These are phyloP conservation scores for Puccinia hordei DNA, from an alignment of 1,284 basidiomycete species.

Conservation along the genomic window DNA sequence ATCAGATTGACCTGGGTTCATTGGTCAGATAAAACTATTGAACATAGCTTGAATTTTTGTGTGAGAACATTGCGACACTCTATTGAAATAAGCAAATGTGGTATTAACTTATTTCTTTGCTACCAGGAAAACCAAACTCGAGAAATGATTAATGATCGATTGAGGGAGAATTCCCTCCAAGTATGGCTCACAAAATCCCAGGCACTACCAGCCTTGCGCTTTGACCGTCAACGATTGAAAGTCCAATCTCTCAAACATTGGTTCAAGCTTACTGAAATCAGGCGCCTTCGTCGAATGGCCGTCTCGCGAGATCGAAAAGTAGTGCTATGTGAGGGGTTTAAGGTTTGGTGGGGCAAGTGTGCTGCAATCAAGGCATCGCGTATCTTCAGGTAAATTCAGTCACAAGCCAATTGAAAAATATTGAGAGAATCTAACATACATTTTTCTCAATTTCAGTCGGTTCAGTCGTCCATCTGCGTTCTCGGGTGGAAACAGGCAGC, in stretches of 20 bases:
- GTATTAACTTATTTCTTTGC: neutral
- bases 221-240: conserved; percentile 13
- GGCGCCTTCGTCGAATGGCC: conserved; percentile 18
- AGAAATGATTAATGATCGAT: neutral
- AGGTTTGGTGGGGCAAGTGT: conserved; percentile 48
- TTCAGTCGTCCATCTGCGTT: conserved; percentile 36
- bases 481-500: conserved; percentile 13
- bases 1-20: conserved; percentile 6
- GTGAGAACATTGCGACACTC: neutral
- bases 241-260: conserved; percentile 11
- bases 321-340: conserved; percentile 39
- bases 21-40: conserved; percentile 33
- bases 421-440: neutral
- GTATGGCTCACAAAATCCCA: conserved; percentile 3
- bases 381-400: conserved; percentile 34
- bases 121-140: conserved; percentile 3
- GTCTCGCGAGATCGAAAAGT: conserved; percentile 12
- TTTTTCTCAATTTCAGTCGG: conserved; percentile 4
- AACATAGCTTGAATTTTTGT: conserved; percentile 5
- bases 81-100: neutral
- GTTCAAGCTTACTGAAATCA: conserved; percentile 12
- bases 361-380: conserved; percentile 42
- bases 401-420: neutral
- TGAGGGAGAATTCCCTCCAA: conserved; percentile 1
- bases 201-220: conserved; percentile 28